Evolutionary conservation across 192 early-diverging fungal genomes (phyloP).

Genomic region (Mortierella hygrophila): DNA sequence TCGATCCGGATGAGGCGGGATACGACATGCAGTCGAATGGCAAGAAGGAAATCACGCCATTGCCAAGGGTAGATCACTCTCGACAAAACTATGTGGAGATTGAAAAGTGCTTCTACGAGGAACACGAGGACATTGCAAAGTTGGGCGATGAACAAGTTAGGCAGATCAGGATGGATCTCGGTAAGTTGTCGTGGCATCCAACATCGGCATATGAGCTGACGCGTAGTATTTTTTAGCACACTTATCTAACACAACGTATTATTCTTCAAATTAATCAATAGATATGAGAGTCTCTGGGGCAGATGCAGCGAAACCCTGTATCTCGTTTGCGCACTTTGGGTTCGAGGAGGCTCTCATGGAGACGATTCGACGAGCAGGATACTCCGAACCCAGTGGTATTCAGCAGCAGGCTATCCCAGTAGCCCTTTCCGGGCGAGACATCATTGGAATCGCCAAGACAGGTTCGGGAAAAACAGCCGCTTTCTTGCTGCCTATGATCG

Average conservation of each 20-base stretch:
- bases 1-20: slow-evolving; percentile 27
- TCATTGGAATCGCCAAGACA: slow-evolving; percentile 89
- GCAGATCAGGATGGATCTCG: slow-evolving; percentile 67
- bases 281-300: slow-evolving; percentile 78
- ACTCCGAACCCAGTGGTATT: slow-evolving; percentile 80
- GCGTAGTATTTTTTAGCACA: no score
- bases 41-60: slow-evolving; percentile 78
- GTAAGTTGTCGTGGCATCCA: slow-evolving; percentile 15
- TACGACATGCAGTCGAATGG: slow-evolving; percentile 21
- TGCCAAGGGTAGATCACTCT: slow-evolving; percentile 74
- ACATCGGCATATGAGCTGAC: not conserved
- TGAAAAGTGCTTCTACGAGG: slow-evolving; percentile 84
- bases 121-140: slow-evolving; percentile 80
- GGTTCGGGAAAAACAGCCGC: slow-evolving; percentile 91
- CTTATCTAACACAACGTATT: not conserved
- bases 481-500: slow-evolving; percentile 85
- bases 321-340: slow-evolving; percentile 89
- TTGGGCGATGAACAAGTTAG: slow-evolving; percentile 67
- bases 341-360: slow-evolving; percentile 79
- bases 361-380: slow-evolving; percentile 73
- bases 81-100: slow-evolving; percentile 75
- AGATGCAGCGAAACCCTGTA: slow-evolving; percentile 76
- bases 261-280: slow-evolving; percentile 3
- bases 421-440: slow-evolving; percentile 82
- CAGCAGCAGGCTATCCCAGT: slow-evolving; percentile 85